Percentiles rank a stretch among this genome's conserved stretches.
phyloP scores from a whole-genome alignment of 2,329 filamentous ascomycete genomes.

The Colletotrichum sp. region DNA sequence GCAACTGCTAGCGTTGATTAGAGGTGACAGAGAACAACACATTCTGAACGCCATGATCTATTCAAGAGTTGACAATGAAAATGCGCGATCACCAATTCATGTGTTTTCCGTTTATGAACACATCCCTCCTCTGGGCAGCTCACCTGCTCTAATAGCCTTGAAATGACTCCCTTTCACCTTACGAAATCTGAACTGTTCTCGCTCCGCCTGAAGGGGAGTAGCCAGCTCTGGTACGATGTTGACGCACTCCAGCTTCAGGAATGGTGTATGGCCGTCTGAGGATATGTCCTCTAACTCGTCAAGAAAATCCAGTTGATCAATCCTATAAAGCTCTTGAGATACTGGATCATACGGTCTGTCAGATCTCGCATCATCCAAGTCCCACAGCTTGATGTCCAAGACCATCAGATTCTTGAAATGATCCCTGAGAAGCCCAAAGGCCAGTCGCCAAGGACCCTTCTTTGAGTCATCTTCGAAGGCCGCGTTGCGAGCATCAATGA shows the following conservation, averaged over 20 bases:
- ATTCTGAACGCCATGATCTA: too few relatives aligned
- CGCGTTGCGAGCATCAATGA: background rate
- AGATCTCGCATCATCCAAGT: background rate
- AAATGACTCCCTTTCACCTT: rapidly evolving
- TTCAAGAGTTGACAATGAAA: too few relatives aligned
- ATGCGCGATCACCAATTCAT: too few relatives aligned
- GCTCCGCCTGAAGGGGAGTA: rapidly evolving
- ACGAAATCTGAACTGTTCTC: rapidly evolving
- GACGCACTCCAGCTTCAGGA: rapidly evolving
- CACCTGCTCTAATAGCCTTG: rapidly evolving
- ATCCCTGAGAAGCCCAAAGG: rapidly evolving
- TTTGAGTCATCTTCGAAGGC: background rate
- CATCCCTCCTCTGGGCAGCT: too few relatives aligned
- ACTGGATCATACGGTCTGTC: background rate
- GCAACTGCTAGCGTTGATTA: too few relatives aligned
- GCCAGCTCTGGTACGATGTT: background rate
- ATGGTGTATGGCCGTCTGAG: rapidly evolving
- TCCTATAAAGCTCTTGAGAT: background rate
- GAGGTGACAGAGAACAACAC: too few relatives aligned
- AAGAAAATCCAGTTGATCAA: background rate
- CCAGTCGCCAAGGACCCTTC: background rate
- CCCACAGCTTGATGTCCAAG: background rate
- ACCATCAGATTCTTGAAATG: rapidly evolving
- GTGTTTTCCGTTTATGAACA: too few relatives aligned
- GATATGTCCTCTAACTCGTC: background rate